Base-by-base conservation (phyloP, 768 basidiomycete species). In the Gloeophyllum trabeum region DNA sequence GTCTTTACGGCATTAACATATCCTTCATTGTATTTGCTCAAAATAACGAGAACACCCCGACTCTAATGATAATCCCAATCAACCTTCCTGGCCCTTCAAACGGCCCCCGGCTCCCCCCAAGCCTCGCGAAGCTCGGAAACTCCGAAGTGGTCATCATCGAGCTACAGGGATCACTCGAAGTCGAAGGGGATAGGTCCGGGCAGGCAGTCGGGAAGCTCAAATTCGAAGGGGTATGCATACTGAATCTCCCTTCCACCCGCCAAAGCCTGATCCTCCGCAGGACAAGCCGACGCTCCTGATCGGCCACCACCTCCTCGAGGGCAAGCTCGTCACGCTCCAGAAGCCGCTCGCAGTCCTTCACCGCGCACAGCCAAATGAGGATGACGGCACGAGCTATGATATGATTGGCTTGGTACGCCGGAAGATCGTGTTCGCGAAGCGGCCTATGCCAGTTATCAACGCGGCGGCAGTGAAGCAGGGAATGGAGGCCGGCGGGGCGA, bases 271-370 rank as follows among this genome's bases (percentile, higher is more conserved):
- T 34, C 20, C 7, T 40, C 32, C 5, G 16, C 39, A 89, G 87
- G 79, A 75, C 47, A 86, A 81, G 50, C 79, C 87, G 3, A 89
- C 79, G 2, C 69, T 97, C 4, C 59, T 69, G 42, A 84, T 97
- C 45, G 92, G 92, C 10, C 81, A 93, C 60, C 90, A 96, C 53
- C 67, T 92, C 23, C 76, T 97, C 4, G 93, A 97, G 54, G 92
- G 92, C 41, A 87, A 84, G 55, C 67, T 94, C 46, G 69, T 76
- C 24, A 67, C 61, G 35, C 68, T 97, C 5, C 62, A 81, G 2
- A 93, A 88, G 55, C 90, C 92, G 0, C 68, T 88, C 22, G 93
- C 85, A 2, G 74, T 96, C 32, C 69, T 96, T 23, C 65, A 71
- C 46, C 72, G 76, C 38, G 43, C 43, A 10, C 19, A 24, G 59